Percentiles rank a stretch among this genome's conserved stretches.
These are phyloP conservation scores for Fagus sylvatica DNA, from an alignment of 306 rosid genomes.

Conservation along the genomic window DNA sequence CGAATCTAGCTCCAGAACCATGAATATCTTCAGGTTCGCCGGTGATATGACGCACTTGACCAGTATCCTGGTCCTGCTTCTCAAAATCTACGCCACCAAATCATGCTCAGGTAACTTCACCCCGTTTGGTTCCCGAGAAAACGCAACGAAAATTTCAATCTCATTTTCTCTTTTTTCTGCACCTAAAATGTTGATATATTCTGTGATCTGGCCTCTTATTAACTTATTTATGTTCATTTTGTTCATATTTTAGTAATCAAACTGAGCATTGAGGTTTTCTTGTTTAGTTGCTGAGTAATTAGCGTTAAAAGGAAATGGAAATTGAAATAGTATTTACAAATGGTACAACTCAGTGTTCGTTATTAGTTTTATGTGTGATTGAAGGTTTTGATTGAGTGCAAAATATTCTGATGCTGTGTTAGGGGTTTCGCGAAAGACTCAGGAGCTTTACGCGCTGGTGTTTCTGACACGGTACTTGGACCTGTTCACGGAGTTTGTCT, in stretches of 20 bases:
- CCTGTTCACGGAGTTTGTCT: constrained; percentile 76
- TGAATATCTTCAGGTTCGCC: constrained; percentile 90
- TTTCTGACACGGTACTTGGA: constrained; percentile 86
- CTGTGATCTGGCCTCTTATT: not conserved
- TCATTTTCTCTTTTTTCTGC: not conserved
- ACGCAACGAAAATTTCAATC: not conserved
- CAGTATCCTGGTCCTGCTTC: constrained; percentile 85
- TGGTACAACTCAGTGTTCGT: not conserved
- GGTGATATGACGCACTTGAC: constrained; percentile 93
- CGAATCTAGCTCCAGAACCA: constrained; percentile 31
- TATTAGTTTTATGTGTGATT: not conserved
- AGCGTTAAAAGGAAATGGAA: not conserved
- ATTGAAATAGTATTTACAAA: not conserved
- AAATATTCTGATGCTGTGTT: not conserved
- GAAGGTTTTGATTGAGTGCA: not conserved
- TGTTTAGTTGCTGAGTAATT: constrained; percentile 7
- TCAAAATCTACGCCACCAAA: constrained; percentile 95
- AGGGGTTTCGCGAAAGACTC: constrained; percentile 97
- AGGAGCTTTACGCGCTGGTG: constrained; percentile 80
- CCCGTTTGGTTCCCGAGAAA: not conserved
- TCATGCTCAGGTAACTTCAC: constrained; percentile 75
- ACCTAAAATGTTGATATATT: not conserved
- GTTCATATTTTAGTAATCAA: not conserved
- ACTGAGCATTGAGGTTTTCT: constrained; percentile 13
- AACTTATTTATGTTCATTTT: not conserved